A percentile compares a stretch with the other conserved stretches of the same genome.
Evolutionary conservation across 805 yeast species (phyloP).

Genomic region (Yarrowia osloensis): DNA sequence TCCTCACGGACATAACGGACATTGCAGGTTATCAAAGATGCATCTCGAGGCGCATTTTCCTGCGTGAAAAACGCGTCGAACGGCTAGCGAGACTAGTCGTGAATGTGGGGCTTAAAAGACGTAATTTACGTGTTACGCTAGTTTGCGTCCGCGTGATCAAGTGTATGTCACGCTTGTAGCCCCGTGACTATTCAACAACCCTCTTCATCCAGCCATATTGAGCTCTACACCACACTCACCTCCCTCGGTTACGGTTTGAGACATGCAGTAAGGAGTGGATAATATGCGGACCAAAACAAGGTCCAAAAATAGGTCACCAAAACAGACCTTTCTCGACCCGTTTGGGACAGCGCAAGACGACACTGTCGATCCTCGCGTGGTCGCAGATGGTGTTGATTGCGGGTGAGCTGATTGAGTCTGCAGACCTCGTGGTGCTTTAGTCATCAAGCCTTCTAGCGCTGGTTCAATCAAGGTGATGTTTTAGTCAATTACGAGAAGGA

Average conservation of each 20-base stretch:
- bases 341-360: neutral
- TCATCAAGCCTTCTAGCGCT: neutral
- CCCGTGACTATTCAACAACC: neutral
- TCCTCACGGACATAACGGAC: neutral
- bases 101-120: neutral
- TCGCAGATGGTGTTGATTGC: neutral
- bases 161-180: neutral
- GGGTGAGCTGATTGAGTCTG: too few species aligned
- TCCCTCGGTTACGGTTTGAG: neutral
- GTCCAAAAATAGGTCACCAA: slow-evolving; percentile 6
- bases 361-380: neutral
- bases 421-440: too few species aligned
- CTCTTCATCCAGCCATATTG: neutral
- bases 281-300: neutral
- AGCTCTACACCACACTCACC: neutral
- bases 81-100: neutral
- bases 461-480: too few species aligned
- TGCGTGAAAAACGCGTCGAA: slow-evolving; percentile 17
- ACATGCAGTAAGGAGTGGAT: slow-evolving; percentile 14
- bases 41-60: neutral
- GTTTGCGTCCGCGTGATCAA: neutral
- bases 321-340: neutral
- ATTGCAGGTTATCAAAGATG: neutral
- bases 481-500: too few species aligned
- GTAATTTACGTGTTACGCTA: neutral